Base-by-base conservation (phyloP, 257 asterid species). In the Cinchona pubescens region DNA sequence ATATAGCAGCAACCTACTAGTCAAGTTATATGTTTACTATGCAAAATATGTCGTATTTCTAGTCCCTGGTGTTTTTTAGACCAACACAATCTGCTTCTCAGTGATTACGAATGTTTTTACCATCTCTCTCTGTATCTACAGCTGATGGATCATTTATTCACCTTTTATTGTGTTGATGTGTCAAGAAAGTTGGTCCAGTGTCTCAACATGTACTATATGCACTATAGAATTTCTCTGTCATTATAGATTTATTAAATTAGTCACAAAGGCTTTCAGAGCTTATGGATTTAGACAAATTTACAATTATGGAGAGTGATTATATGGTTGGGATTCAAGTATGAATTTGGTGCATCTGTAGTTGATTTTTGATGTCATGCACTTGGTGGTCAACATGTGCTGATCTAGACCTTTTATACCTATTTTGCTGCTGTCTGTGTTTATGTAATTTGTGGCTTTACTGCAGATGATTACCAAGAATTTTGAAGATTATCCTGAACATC, bases 401-500 rank as follows among this genome's bases (percentile, higher is more conserved):
- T 53, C 30, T 10, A 14, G 45, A 30, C 3, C 37, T 37, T 27
- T 55, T n/a, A 0, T 71, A 59, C 16, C 15, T 58, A 37, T 15
- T n/a, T 56, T 6, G 76, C 37, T 43, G 25, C 29, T 72, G 29
- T 25, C 7, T 2, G 11, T 72, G 30, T 4, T 67, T 67, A 27
- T 73, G 13, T 46, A 6, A 19, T 69, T 64, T 15, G 29, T 71
- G 40, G 48, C 42, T 75, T 49, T 43, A 55, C 65, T 77, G 68
- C 93, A 95, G 99, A 95, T 95, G 99, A 95, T 95, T 69, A 95
- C 99, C 0, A 91, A 90, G 82, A 95, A 95, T 76, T 95, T 95
- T 75, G 99, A 95, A 82, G 99, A 95, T 83, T 95, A 95, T 87
- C 99, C 99, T 2, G 99, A 95, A 86, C 98, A 95, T 74, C 90